Evolutionary conservation across 176 grass and related monocot species (phyloP).

Genomic region (Carex cristatella): DNA sequence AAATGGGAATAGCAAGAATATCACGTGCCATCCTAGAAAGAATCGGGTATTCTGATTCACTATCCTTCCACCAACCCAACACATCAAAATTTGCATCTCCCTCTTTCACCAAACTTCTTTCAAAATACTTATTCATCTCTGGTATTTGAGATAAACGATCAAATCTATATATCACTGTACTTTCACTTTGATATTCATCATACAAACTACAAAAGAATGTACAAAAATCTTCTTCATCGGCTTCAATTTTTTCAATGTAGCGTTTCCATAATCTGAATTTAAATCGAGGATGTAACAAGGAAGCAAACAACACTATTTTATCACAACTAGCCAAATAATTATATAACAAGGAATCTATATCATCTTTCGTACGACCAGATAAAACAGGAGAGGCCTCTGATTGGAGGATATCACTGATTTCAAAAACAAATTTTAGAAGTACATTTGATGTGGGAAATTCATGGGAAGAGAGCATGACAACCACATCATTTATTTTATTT

Average conservation of each 20-base stretch:
- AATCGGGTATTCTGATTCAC: neutral
- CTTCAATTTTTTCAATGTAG: neutral
- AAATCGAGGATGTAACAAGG: conserved; percentile 4
- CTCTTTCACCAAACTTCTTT: too few species aligned
- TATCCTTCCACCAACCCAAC: neutral
- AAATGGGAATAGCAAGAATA: conserved; percentile 15
- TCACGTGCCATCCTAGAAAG: conserved; percentile 15
- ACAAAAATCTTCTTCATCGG: neutral
- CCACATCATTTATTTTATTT: too few species aligned
- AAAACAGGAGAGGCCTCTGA: neutral
- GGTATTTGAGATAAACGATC: too few species aligned
- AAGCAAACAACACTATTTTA: conserved; percentile 8
- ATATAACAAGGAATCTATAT: too few species aligned
- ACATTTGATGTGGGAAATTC: too few species aligned
- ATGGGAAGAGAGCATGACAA: too few species aligned
- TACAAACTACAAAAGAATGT: neutral
- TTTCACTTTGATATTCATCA: too few species aligned
- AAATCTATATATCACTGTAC: too few species aligned
- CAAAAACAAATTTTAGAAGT: too few species aligned
- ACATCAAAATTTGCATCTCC: neutral
- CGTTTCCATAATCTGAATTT: neutral
- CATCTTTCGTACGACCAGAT: too few species aligned
- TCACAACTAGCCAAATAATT: neutral
- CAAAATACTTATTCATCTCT: too few species aligned
- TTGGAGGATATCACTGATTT: too few species aligned